Base-by-base conservation (phyloP, 2,329 filamentous ascomycete genomes). In the Cladorrhinum sp. region DNA sequence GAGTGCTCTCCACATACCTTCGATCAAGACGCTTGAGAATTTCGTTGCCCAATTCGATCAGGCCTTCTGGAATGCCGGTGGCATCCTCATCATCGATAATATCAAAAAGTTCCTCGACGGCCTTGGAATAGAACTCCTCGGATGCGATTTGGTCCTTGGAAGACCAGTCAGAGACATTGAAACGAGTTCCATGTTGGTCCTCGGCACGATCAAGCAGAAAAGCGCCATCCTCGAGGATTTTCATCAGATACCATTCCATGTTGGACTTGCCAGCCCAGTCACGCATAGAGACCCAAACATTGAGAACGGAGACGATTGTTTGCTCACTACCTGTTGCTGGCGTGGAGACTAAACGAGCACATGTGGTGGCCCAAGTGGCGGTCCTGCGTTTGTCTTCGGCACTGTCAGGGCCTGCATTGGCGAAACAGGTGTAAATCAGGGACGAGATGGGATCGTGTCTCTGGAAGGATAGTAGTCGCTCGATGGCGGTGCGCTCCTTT, bases 181-280 rank as follows among this genome's bases (percentile, higher is more conserved):
- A 83, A 65, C 88, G 81, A 62, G 87, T 86, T 36, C 87, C 85
- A 64, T 89, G 83, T 68, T 91, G 89, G 71, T 92, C 89, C 73
- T 93, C 90, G 69, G 91, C 87, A 71, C 90, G 88, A 71, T 96
- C 92, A 68, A 97, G 81, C 60, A 98, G 80, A 72, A 97, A 97
- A 42, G 92, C 89, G 66, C 95, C 95, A 69, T 96, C 90, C 75
- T 96, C 91, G 30, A 99, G 84, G 62, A 96, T 91, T 72, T 95
- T 91, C 90, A 96, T 95, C 12, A 99, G 84, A 73, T 94, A 98
- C 76, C 92, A 90, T 76, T 97, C 93, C 80, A 99, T 87, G 65
- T 92, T 95, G 67, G 88, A 86, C 69, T 89, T 92, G 60, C 92
- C 92, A 46, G 91, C 90, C 93, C 94, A 98, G 74, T 93, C 88